phyloP scores from a whole-genome alignment of 805 yeast species.

The Kodamaea lidongshanica region DNA sequence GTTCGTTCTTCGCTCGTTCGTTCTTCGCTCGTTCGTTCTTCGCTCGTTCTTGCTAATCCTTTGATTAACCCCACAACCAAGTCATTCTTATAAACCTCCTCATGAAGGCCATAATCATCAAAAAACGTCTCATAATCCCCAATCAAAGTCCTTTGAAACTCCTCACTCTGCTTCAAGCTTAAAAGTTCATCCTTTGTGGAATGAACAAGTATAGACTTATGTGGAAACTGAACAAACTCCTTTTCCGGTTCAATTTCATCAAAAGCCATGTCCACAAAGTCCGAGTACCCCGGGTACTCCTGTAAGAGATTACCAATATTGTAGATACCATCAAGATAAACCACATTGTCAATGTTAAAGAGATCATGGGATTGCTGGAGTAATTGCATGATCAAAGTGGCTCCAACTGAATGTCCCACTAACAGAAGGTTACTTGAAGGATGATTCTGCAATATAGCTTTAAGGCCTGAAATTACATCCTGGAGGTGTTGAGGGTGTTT shows the following conservation, averaged over 20 bases:
- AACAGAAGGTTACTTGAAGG: slow-evolving; percentile 15
- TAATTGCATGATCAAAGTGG: slow-evolving; percentile 56
- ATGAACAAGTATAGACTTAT: slow-evolving; percentile 43
- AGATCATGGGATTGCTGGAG: slow-evolving; percentile 19
- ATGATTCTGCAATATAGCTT: slow-evolving; percentile 16
- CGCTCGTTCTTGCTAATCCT: too few relatives aligned
- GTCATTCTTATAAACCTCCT: slow-evolving; percentile 50
- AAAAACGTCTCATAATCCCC: slow-evolving; percentile 8
- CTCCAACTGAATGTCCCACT: slow-evolving; percentile 81
- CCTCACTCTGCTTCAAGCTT: slow-evolving; percentile 36
- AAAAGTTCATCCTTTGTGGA: slow-evolving; percentile 65
- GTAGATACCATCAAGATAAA: slow-evolving; percentile 66
- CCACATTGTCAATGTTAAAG: slow-evolving; percentile 12
- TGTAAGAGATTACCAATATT: slow-evolving; percentile 43
- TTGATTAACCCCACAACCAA: slow-evolving; percentile 38
- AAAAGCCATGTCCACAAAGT: slow-evolving; percentile 59
- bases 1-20: too few relatives aligned
- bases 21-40: too few relatives aligned
- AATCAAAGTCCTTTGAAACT: slow-evolving; percentile 29
- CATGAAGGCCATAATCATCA: slow-evolving; percentile 54
- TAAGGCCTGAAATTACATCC: slow-evolving; percentile 48
- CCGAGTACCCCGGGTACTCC: slow-evolving; percentile 57
- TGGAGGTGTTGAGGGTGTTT: slow-evolving; percentile 55
- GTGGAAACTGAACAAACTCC: slow-evolving; percentile 5
- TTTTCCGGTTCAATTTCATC: slow-evolving; percentile 12